Evolutionary conservation across 2,329 filamentous ascomycete species (phyloP), one percentile per base, ranked within the genome.

Genomic region (Verticillium albo-atrum): DNA sequence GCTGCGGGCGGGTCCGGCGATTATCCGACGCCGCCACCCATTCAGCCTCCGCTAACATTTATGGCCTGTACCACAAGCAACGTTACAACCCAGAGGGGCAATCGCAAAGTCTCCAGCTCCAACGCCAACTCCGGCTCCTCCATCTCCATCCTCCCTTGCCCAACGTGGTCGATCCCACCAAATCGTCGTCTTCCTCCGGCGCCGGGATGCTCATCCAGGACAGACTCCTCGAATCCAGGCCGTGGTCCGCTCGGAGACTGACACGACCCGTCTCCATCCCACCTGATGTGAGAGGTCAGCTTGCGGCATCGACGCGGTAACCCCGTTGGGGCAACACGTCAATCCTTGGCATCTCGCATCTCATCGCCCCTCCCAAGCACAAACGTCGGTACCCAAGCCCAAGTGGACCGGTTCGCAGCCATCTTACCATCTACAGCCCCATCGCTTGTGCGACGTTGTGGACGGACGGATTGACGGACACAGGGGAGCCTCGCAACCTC

Each of bases 381-480:
- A n/a, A n/a, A n/a, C n/a, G n/a, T n/a, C n/a, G n/a, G n/a, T 50
- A 20, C 20, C 6, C n/a, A 10, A 50, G 42, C 42, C 42, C 42
- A 50, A 50, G 42, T 50, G 42, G 42, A 50, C 14, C 42, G 9
- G 17, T 20, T 23, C 17, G n/a, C 42, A 7, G 10, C 42, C 42
- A 50, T 50, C 42, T 50, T 50, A 25, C 42, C 42, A 50, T 50
- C 42, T 23, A 23, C 20, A 58, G 60, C 61, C 61, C 61, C 61
- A 62, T 63, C 56, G 53, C 57, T 50, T 63, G 60, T 63, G 60
- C 58, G 61, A 63, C 61, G 61, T 63, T 62, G 61, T 56, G 42
- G 20, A 50, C 42, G 42, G 42, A 50, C 42, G 42, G 42, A 50
- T 27, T 32, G 47, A 52, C n/a, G 50, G 59, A 42, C 17, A 15